Conservation (phyloP, 2,329 filamentous ascomycete genomes). For the Lecanosticta acicola region DNA sequence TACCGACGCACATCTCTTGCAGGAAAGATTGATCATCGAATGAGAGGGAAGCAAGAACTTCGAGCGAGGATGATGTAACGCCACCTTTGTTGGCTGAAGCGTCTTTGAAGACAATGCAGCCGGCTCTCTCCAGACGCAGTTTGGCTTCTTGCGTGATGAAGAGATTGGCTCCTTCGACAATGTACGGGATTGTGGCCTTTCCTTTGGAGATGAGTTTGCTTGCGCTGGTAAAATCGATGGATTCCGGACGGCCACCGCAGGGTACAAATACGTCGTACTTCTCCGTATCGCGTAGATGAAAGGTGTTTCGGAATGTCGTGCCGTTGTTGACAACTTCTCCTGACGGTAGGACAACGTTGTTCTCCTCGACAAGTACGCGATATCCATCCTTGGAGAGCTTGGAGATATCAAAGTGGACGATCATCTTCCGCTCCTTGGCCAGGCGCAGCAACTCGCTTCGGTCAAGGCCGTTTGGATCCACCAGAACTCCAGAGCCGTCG, state of each 20-base stretch:
- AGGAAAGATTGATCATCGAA: constrained; percentile 88
- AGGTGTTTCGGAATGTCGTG: constrained; percentile 94
- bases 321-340: constrained; percentile 88
- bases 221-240: constrained; percentile 85
- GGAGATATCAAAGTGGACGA: constrained; percentile 73
- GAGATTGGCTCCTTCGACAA: constrained; percentile 94
- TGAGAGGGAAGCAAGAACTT: constrained; percentile 88
- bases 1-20: constrained; percentile 83
- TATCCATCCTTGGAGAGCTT: constrained; percentile 88
- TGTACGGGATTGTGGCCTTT: constrained; percentile 83
- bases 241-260: constrained; percentile 92
- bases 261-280: constrained; percentile 87
- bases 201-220: constrained; percentile 84
- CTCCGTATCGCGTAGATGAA: constrained; percentile 68
- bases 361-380: constrained; percentile 86
- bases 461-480: constrained; percentile 85
- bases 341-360: constrained; percentile 75
- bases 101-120: constrained; percentile 93
- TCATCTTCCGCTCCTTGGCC: constrained; percentile 83
- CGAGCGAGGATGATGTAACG: constrained; percentile 92
- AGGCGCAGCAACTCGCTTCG: constrained; percentile 75
- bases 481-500: constrained; percentile 92
- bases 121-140: constrained; percentile 88
- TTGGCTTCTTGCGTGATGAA: constrained; percentile 99
- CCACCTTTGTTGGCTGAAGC: constrained; percentile 98